These are phyloP conservation scores for Coniochaeta hoffmannii DNA, from an alignment of 2,329 filamentous ascomycete genomes.

Conservation along the genomic window DNA sequence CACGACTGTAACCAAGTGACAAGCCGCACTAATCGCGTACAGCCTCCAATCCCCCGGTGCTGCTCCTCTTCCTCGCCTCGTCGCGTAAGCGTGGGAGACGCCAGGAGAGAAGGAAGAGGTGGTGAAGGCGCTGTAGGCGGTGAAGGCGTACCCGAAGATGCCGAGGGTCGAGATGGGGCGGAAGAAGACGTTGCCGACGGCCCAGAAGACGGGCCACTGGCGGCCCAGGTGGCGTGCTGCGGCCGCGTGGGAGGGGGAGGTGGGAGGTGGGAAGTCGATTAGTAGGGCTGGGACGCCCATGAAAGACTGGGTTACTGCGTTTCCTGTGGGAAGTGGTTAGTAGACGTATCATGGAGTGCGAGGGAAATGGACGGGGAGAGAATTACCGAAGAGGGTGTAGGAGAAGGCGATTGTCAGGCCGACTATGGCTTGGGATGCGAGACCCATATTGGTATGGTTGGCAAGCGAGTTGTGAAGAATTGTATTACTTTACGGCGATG, in stretches of 20 bases:
- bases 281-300: conserved; percentile 42
- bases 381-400: conserved; percentile 37
- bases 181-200: conserved; percentile 42
- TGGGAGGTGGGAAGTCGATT: conserved; percentile 18
- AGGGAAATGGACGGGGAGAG: neutral
- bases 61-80: neutral
- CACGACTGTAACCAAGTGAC: conserved; percentile 38
- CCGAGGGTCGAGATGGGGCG: conserved; percentile 41
- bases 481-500: neutral
- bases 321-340: conserved; percentile 24
- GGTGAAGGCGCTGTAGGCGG: conserved; percentile 26
- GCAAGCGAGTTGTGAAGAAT: neutral
- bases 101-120: neutral
- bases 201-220: conserved; percentile 43
- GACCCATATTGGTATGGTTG: neutral
- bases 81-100: conserved; percentile 5
- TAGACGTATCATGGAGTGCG: neutral
- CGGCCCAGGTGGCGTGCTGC: conserved; percentile 36
- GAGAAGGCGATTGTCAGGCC: conserved; percentile 39
- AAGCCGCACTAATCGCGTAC: conserved; percentile 32
- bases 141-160: conserved; percentile 38
- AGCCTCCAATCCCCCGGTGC: conserved; percentile 36
- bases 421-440: conserved; percentile 23
- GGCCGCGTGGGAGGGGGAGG: conserved; percentile 12
- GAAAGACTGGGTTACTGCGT: conserved; percentile 44